A percentile compares a stretch with the other conserved stretches of the same genome.
Conservation (phyloP, 257 asterid genomes). For the Gentiana macrophylla region DNA sequence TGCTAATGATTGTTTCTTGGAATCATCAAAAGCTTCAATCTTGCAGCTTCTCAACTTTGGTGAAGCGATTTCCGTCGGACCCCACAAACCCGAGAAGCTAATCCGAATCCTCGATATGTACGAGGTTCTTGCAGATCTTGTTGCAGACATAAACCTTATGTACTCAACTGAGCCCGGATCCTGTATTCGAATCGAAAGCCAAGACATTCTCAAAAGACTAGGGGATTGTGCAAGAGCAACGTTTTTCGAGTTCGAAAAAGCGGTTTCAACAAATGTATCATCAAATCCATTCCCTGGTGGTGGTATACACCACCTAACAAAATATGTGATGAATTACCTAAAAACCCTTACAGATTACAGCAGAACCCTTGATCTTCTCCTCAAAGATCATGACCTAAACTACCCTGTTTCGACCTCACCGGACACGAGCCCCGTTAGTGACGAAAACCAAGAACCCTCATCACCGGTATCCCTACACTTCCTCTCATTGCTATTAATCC, state of each 20-base stretch:
- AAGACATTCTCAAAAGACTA: constrained; percentile 40
- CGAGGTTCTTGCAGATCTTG: constrained; percentile 67
- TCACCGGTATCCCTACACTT: constrained; percentile 47
- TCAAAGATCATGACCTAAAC: constrained; percentile 40
- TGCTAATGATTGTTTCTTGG: constrained; percentile 43
- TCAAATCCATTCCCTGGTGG: constrained; percentile 59
- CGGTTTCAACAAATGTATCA: constrained; percentile 55
- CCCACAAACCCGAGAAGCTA: constrained; percentile 77
- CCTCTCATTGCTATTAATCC: constrained; percentile 45
- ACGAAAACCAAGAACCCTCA: constrained; percentile 12
- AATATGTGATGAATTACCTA: constrained; percentile 83
- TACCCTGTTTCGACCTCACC: constrained; percentile 30
- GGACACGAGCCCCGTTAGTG: constrained; percentile 34
- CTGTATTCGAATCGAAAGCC: constrained; percentile 45
- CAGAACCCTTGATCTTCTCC: constrained; percentile 47
- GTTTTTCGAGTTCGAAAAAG: constrained; percentile 68
- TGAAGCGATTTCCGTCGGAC: constrained; percentile 77
- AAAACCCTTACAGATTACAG: constrained; percentile 55
- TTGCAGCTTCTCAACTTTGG: constrained; percentile 68
- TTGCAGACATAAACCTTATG: constrained; percentile 39
- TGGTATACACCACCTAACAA: constrained; percentile 73
- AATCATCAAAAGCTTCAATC: constrained; percentile 58
- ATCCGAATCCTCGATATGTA: constrained; percentile 79
- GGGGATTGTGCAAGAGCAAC: constrained; percentile 69
- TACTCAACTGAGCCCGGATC: constrained; percentile 46